These are phyloP conservation scores for Aaosphaeria pasadenensis DNA, from an alignment of 2,329 filamentous ascomycete genomes.

Conservation along the genomic window DNA sequence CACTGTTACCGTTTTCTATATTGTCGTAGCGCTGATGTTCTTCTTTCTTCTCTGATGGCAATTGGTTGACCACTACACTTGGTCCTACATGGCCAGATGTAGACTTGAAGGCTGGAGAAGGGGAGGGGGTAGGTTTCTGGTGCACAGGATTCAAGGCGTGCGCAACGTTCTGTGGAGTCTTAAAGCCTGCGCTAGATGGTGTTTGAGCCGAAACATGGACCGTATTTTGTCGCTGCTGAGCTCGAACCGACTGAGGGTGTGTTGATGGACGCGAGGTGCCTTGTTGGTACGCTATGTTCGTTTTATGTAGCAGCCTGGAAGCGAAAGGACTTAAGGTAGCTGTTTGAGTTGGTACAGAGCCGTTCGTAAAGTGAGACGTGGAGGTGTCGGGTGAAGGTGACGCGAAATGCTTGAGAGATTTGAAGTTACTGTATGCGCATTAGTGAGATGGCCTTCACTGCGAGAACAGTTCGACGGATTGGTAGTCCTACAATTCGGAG, in stretches of 20 bases:
- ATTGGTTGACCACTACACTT: constrained; percentile 48
- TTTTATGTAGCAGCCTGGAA: constrained; percentile 49
- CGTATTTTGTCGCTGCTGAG: not conserved
- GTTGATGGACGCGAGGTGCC: constrained; percentile 2
- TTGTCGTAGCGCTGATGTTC: constrained; percentile 41
- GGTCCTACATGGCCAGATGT: constrained; percentile 28
- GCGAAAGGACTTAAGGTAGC: constrained; percentile 51
- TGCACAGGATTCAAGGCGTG: not conserved
- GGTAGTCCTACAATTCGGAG: constrained; percentile 61
- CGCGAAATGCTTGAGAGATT: constrained; percentile 25
- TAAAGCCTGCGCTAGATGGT: no score
- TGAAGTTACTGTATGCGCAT: constrained; percentile 25
- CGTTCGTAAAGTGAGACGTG: constrained; percentile 14
- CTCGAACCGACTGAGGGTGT: not conserved
- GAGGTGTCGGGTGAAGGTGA: constrained; percentile 30
- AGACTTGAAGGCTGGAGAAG: not conserved
- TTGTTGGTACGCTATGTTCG: constrained; percentile 37
- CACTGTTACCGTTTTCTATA: constrained; percentile 26
- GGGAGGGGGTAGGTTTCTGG: not conserved
- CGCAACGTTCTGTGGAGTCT: not conserved
- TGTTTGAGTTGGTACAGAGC: constrained; percentile 4
- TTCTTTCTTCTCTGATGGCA: constrained; percentile 39
- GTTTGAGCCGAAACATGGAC: not conserved
- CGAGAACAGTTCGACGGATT: not conserved
- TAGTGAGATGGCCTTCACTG: constrained; percentile 7